A percentile compares a stretch with the other conserved stretches of the same genome.
Conservation (phyloP, 768 basidiomycete species). For the Hirschioporus abietinus region DNA sequence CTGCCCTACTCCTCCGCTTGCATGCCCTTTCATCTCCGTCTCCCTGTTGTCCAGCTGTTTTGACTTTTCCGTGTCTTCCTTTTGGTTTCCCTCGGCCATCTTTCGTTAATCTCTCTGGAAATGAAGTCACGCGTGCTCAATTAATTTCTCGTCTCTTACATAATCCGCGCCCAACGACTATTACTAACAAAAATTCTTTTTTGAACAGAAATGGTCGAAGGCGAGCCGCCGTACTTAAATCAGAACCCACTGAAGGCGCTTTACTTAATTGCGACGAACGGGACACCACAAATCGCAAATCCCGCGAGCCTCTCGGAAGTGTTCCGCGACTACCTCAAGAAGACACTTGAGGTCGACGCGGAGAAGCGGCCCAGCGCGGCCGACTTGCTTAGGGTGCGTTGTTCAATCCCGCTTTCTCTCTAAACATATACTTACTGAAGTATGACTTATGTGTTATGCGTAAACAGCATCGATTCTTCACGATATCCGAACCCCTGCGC, state of each 20-base stretch:
- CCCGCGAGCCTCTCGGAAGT: constrained; percentile 69
- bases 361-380: constrained; percentile 89
- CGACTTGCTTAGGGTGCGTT: constrained; percentile 65
- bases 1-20: neutral
- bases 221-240: constrained; percentile 93
- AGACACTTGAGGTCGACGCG: constrained; percentile 89
- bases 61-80: neutral
- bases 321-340: constrained; percentile 86
- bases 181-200: constrained; percentile 7
- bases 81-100: neutral
- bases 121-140: neutral
- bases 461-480: constrained; percentile 80
- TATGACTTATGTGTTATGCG: neutral
- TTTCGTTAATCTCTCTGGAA: neutral
- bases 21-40: neutral
- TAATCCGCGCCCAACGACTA: neutral
- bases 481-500: constrained; percentile 77
- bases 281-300: constrained; percentile 93
- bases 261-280: constrained; percentile 97
- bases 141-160: neutral
- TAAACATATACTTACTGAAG: neutral
- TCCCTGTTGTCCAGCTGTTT: neutral
- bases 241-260: constrained; percentile 96
- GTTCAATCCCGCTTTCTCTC: constrained; percentile 5
- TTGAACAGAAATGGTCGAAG: constrained; percentile 89